Base-by-base conservation (phyloP, 2,329 filamentous ascomycete species). In the Sordariomycetes sp. region DNA sequence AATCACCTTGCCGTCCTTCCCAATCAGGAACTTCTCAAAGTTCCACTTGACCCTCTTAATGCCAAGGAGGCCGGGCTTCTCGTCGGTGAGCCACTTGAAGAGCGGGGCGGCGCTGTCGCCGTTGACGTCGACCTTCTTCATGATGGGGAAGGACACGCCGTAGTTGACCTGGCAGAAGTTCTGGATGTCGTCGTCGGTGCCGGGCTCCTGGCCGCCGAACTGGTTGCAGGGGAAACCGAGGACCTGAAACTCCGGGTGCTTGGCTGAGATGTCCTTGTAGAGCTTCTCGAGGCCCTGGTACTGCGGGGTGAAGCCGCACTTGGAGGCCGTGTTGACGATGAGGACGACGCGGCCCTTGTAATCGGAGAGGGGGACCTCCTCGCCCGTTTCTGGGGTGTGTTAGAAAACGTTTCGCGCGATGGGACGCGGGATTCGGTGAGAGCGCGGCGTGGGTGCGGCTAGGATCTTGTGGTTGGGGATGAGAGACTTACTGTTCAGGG, bases 201-300 rank as follows among this genome's bases (percentile, higher is more conserved):
- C 90, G 34, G 92, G 92, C 69, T 97, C 94, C 74, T 99, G 94
- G 63, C 74, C 73, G 67, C 85, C 89, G 73, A 99, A 99, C 74
- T 99, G 94, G 80, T 97, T 99, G 85, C 92, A 97, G 59, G 94
- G 94, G 76, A 99, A 97, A 65, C 91, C 94, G 68, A 99, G 80
- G 74, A 99, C 84, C 66, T 84, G 78, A 70, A 99, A 94, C 67
- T 90, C 80, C 35, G 71, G 80, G 76, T 95, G 76, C 66, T 82
- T 78, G 63, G 76, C 76, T 64, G 82, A 83, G 68, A 96, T 66
- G 59, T 77, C 73, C 71, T 95, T 88, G 82, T 95, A 96, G 62
- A 99, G 82, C 67, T 82, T 86, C 76, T 99, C 91, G 55, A 99
- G 87, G 35, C 88, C 89, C 61, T 82, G 85, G 74, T 94, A 96